Percentiles rank a stretch among this genome's conserved stretches.
phyloP scores from a whole-genome alignment of 2,329 filamentous ascomycete species.

The Aspergillus sp. region DNA sequence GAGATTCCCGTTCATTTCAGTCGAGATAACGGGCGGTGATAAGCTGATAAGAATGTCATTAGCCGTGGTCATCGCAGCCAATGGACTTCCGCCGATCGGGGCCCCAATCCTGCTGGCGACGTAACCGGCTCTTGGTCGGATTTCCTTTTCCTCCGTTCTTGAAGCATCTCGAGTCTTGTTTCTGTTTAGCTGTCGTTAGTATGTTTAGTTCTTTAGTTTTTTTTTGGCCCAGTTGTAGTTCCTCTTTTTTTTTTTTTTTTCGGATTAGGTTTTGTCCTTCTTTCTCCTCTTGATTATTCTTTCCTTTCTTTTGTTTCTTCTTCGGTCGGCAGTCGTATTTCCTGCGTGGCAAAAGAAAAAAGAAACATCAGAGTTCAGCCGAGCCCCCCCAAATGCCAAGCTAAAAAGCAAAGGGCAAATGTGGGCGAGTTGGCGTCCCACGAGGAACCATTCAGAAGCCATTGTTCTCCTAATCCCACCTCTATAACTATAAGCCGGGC shows the following conservation, averaged over 20 bases:
- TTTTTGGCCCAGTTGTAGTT: background rate
- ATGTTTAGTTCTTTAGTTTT: background rate
- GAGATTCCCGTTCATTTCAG: background rate
- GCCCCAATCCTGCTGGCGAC: background rate
- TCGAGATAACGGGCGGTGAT: conserved; percentile 16
- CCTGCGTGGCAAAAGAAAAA: conserved; percentile 4
- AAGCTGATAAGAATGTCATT: conserved; percentile 29
- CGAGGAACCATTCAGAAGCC: background rate
- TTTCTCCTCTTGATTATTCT: background rate
- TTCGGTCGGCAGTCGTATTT: background rate
- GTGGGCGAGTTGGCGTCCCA: conserved; percentile 13
- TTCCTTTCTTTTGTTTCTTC: background rate
- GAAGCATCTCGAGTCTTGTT: background rate
- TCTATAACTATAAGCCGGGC: background rate
- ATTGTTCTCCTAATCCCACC: background rate
- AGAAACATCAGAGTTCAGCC: conserved; percentile 4
- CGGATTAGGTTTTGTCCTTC: no score
- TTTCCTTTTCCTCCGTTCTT: background rate
- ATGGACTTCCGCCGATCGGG: conserved; percentile 9
- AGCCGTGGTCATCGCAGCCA: conserved; percentile 26
- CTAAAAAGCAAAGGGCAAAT: conserved; percentile 3
- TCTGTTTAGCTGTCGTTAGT: background rate
- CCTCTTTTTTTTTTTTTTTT: background rate
- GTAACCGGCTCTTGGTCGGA: background rate
- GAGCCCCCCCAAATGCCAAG: background rate